phyloP scores from a whole-genome alignment of 208 protist species.

The Novymonas esmeraldas region DNA sequence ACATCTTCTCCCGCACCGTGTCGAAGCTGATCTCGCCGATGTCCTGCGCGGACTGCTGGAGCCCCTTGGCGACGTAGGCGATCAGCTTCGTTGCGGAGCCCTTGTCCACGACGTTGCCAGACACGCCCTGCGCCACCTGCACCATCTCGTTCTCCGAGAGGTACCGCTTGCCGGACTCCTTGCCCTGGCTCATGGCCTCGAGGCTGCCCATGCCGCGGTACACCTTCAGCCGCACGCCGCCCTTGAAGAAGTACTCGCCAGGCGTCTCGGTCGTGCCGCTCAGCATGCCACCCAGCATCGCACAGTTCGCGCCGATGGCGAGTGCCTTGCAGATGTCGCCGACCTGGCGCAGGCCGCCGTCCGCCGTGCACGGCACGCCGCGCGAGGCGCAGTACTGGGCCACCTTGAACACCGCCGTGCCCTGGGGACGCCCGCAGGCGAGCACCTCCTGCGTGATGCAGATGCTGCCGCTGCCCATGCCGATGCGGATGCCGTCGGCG shows the following conservation, averaged over 20 bases:
- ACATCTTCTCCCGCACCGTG: constrained; percentile 85
- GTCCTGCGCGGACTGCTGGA: constrained; percentile 95
- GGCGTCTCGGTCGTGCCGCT: constrained; percentile 93
- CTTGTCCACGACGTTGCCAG: constrained; percentile 92
- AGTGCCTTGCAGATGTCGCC: constrained; percentile 97
- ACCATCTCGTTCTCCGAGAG: constrained; percentile 90
- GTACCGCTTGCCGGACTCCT: constrained; percentile 89
- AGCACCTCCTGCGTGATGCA: constrained; percentile 98
- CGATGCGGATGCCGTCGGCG: constrained; percentile 96
- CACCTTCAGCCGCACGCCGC: constrained; percentile 93
- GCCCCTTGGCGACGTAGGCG: constrained; percentile 90
- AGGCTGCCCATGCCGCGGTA: constrained; percentile 97
- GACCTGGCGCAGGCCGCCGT: constrained; percentile 93
- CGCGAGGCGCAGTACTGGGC: constrained; percentile 82
- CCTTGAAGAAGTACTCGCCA: constrained; percentile 94
- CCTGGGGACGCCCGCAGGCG: constrained; percentile 95
- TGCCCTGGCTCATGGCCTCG: constrained; percentile 94
- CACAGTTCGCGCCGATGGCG: constrained; percentile 89
- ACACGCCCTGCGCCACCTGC: constrained; percentile 94
- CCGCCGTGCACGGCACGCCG: constrained; percentile 94
- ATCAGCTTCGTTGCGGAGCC: constrained; percentile 85
- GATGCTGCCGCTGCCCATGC: constrained; percentile 98
- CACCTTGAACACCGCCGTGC: constrained; percentile 95
- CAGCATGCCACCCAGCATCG: constrained; percentile 93
- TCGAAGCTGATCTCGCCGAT: constrained; percentile 88